Percentiles rank a stretch among this genome's conserved stretches.
Evolutionary conservation across 441 rosid genomes (phyloP).

Genomic region (Daphne laureola): DNA sequence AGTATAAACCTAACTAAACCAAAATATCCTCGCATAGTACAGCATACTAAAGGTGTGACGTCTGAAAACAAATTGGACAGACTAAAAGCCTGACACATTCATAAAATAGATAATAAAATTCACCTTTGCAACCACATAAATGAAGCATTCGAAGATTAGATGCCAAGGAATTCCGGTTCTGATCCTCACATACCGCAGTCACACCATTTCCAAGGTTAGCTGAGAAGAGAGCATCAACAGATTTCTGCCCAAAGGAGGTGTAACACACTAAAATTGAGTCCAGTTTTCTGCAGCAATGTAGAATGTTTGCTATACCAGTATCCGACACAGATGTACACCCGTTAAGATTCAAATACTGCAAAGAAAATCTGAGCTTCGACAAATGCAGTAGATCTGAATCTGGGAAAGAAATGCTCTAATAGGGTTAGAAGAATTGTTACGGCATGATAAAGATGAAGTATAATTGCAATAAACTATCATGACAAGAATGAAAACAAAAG

Average conservation of each 20-base stretch:
- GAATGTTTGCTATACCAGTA: constrained; percentile 47
- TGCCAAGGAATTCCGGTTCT: constrained; percentile 31
- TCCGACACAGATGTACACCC: constrained; percentile 68
- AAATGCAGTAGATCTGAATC: constrained; percentile 48
- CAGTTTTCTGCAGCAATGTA: constrained; percentile 37
- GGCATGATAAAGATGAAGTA: no score
- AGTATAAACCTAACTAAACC: no score
- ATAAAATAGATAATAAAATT: constrained; percentile 22
- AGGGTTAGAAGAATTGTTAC: constrained; percentile 8
- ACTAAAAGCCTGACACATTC: constrained; percentile 1
- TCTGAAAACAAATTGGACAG: no score
- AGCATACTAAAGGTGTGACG: no score
- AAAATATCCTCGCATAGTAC: no score
- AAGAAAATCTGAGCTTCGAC: constrained; percentile 34
- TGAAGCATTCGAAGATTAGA: constrained; percentile 56
- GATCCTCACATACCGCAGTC: constrained; percentile 19
- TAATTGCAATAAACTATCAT: no score
- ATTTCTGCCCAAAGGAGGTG: constrained; percentile 59
- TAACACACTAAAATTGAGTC: constrained; percentile 59
- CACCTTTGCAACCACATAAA: constrained; percentile 70
- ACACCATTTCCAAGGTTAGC: constrained; percentile 17
- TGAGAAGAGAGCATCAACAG: constrained; percentile 53
- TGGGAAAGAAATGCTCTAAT: constrained; percentile 27
- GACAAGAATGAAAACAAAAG: constrained; percentile 2
- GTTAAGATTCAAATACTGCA: constrained; percentile 59